Percentiles rank a stretch among this genome's conserved stretches.
Evolutionary conservation across 805 yeast species (phyloP).

Genomic region (Metschnikowia colocasiae): DNA sequence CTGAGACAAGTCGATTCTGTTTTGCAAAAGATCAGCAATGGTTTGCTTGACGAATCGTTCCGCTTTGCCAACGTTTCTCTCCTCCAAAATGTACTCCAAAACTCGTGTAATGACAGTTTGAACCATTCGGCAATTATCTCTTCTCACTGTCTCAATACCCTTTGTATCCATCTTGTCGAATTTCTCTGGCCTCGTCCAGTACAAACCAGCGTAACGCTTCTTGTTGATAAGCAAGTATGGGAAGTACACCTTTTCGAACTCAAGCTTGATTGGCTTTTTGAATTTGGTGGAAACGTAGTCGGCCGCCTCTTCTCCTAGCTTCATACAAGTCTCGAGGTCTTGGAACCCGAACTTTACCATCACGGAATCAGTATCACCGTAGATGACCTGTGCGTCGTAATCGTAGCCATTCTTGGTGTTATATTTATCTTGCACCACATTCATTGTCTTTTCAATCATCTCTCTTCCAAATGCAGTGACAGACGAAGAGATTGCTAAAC

Average conservation of each 20-base stretch:
- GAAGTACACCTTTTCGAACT: slow-evolving; percentile 93
- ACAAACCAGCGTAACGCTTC: slow-evolving; percentile 94
- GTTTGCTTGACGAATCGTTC: slow-evolving; percentile 79
- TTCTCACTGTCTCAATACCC: slow-evolving; percentile 96
- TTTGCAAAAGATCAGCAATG: slow-evolving; percentile 86
- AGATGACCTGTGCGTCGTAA: slow-evolving; percentile 86
- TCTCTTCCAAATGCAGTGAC: slow-evolving; percentile 94
- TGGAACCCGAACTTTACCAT: slow-evolving; percentile 94
- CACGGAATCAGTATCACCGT: slow-evolving; percentile 99
- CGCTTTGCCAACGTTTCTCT: slow-evolving; percentile 82
- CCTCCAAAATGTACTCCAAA: slow-evolving; percentile 77
- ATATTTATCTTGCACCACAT: slow-evolving; percentile 77
- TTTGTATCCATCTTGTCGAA: slow-evolving; percentile 97
- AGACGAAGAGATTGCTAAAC: slow-evolving; percentile 92
- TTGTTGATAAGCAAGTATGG: slow-evolving; percentile 93
- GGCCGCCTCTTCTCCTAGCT: slow-evolving; percentile 92
- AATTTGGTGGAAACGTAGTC: slow-evolving; percentile 75
- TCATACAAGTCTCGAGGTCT: slow-evolving; percentile 82
- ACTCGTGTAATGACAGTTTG: slow-evolving; percentile 93
- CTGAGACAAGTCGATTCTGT: slow-evolving; percentile 87
- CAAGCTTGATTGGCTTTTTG: slow-evolving; percentile 84
- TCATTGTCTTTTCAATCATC: slow-evolving; percentile 92
- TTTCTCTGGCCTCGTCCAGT: slow-evolving; percentile 91
- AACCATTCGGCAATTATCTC: slow-evolving; percentile 94
- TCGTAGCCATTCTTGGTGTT: slow-evolving; percentile 76